Conservation (phyloP, 1,139 yeast genomes). For the Magnusiomyces tetraspermus region DNA sequence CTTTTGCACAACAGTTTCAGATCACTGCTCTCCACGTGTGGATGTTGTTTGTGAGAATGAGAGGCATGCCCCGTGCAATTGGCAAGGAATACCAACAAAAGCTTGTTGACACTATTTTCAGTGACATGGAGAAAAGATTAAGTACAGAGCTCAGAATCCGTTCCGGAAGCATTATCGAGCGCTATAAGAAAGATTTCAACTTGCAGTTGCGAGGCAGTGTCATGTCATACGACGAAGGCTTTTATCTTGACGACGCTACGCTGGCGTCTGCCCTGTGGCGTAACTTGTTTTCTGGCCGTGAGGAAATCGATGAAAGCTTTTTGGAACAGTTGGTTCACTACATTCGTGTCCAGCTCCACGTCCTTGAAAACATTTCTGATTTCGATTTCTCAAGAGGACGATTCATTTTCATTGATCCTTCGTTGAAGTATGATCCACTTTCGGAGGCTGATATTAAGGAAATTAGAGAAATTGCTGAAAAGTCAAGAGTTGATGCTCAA, state of each 20-base stretch:
- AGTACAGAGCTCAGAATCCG: slow-evolving; percentile 75
- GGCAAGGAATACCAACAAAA: slow-evolving; percentile 89
- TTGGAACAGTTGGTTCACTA: slow-evolving; percentile 82
- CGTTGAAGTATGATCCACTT: slow-evolving; percentile 64
- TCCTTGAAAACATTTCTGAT: slow-evolving; percentile 74
- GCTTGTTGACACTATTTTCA: slow-evolving; percentile 77
- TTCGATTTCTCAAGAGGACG: slow-evolving; percentile 89
- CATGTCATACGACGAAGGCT: slow-evolving; percentile 88
- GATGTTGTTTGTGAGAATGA: slow-evolving; percentile 89
- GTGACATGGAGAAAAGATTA: slow-evolving; percentile 79
- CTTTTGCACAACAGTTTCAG: slow-evolving; percentile 93
- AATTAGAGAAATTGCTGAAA: slow-evolving; percentile 15
- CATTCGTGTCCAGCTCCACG: slow-evolving; percentile 80
- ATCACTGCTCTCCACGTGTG: slow-evolving; percentile 84
- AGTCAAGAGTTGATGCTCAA: slow-evolving; percentile 13
- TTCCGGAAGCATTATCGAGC: slow-evolving; percentile 77
- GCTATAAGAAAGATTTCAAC: slow-evolving; percentile 81
- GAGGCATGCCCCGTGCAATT: slow-evolving; percentile 87
- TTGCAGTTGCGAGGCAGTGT: slow-evolving; percentile 83
- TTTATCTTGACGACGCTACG: slow-evolving; percentile 72
- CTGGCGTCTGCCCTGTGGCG: slow-evolving; percentile 66
- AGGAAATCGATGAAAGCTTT: slow-evolving; percentile 71
- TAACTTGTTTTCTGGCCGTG: slow-evolving; percentile 68
- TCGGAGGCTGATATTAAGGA: slow-evolving; percentile 30
- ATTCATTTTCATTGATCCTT: slow-evolving; percentile 78